Evolutionary conservation across 768 basidiomycete species (phyloP).

Genomic region (Rhodosporidiobolus sp.): DNA sequence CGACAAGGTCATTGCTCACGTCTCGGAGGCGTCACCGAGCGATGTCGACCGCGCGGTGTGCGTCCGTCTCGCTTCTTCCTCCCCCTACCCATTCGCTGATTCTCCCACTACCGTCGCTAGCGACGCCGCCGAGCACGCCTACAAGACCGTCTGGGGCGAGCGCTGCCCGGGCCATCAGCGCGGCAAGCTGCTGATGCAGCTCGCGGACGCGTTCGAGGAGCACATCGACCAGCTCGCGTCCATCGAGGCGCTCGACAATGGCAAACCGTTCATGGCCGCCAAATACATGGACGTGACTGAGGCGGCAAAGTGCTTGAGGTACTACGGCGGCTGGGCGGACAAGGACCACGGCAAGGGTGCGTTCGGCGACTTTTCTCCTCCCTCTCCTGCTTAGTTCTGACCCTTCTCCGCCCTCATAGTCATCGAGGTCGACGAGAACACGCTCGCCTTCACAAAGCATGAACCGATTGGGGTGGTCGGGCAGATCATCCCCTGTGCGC

Average conservation of each 20-base stretch:
- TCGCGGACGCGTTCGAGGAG: constrained; percentile 63
- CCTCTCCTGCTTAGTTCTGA: no score
- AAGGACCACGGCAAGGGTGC: constrained; percentile 61
- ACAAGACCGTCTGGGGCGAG: constrained; percentile 67
- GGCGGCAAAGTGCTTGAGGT: constrained; percentile 51
- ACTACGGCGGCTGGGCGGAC: constrained; percentile 89
- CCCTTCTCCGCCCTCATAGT: constrained; percentile 45
- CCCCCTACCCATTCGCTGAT: background rate
- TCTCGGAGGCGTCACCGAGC: constrained; percentile 40
- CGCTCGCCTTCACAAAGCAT: constrained; percentile 66
- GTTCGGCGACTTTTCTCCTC: no score
- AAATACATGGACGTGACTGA: constrained; percentile 48
- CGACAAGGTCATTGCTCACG: constrained; percentile 60
- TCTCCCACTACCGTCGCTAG: constrained; percentile 8
- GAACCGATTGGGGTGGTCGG: constrained; percentile 59
- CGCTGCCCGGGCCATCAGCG: constrained; percentile 59
- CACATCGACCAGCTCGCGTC: constrained; percentile 66
- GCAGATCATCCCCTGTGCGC: constrained; percentile 58
- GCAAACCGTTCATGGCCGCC: constrained; percentile 56
- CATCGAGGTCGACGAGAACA: constrained; percentile 62
- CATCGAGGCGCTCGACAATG: constrained; percentile 65
- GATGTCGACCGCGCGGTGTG: constrained; percentile 74
- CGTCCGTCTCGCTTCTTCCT: background rate
- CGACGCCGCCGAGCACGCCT: constrained; percentile 62
- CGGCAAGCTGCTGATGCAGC: constrained; percentile 54